These are phyloP conservation scores for Lyophyllum semitale DNA, from an alignment of 768 basidiomycete genomes.

Conservation along the genomic window DNA sequence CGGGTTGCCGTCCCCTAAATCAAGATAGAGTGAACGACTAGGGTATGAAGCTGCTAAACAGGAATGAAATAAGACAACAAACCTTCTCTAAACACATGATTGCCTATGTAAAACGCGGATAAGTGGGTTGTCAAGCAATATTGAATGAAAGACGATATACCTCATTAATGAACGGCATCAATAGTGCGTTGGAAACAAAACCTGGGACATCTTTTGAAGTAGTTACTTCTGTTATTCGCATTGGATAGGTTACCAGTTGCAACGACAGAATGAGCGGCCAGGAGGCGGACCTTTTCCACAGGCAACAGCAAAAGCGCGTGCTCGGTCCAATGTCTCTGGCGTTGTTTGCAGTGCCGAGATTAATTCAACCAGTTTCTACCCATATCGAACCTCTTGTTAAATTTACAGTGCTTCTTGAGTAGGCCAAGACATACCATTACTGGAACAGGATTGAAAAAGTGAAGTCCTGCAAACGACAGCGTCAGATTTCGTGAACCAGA, in stretches of 20 bases:
- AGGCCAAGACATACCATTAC: constrained; percentile 70
- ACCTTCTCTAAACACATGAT: constrained; percentile 94
- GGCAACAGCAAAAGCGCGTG: constrained; percentile 80
- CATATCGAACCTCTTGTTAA: neutral
- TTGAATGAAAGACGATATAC: constrained; percentile 30
- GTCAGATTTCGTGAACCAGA: neutral
- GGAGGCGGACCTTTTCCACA: constrained; percentile 78
- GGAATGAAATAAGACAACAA: neutral
- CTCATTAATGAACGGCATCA: constrained; percentile 99
- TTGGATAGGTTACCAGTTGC: neutral
- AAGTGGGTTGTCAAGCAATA: neutral
- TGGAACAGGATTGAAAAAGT: constrained; percentile 97
- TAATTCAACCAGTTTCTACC: constrained; percentile 89
- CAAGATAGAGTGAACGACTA: neutral
- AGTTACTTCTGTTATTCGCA: constrained; percentile 70
- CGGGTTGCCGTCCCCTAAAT: constrained; percentile 83
- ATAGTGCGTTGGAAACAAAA: constrained; percentile 90
- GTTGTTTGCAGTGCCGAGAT: constrained; percentile 94
- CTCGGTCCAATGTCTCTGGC: constrained; percentile 68
- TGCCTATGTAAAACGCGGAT: constrained; percentile 49
- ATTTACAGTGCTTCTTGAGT: neutral
- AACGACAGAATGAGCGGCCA: neutral
- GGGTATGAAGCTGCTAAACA: neutral
- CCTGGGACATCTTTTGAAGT: constrained; percentile 91
- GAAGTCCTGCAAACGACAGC: constrained; percentile 55